phyloP scores from a whole-genome alignment of 2,329 filamentous ascomycete genomes.

The Akanthomyces lecanii region DNA sequence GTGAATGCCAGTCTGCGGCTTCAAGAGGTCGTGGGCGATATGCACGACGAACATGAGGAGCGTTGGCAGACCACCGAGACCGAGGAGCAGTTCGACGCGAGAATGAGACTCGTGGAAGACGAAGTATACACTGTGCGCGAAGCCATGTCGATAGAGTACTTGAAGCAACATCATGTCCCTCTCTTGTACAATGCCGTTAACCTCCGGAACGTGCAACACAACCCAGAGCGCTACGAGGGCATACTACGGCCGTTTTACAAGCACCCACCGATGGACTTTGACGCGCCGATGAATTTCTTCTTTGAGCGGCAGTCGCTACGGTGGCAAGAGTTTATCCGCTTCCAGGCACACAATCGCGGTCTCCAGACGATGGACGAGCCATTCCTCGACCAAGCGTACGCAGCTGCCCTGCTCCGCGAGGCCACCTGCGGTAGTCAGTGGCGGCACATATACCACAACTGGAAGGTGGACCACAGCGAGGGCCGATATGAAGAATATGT shows the following conservation, averaged over 20 bases:
- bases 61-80: not conserved
- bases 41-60: not conserved
- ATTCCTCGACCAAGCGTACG: slow-evolving; percentile 59
- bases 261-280: slow-evolving; percentile 2
- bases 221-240: not conserved
- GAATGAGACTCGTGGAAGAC: not conserved
- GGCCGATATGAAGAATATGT: not conserved
- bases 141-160: not conserved
- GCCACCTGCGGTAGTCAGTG: not conserved
- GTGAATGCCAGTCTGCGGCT: not conserved
- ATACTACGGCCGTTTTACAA: slow-evolving; percentile 1
- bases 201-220: not conserved
- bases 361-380: slow-evolving; percentile 71
- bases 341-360: not conserved
- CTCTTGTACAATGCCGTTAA: not conserved
- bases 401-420: not conserved
- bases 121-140: not conserved
- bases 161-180: not conserved
- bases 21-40: not conserved
- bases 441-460: not conserved
- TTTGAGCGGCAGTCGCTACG: slow-evolving; percentile 7
- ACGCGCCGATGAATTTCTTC: not conserved
- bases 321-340: not conserved
- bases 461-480: not conserved
- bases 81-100: not conserved